Base-by-base conservation (phyloP, 441 rosid species). In the Syzygium malaccense region DNA sequence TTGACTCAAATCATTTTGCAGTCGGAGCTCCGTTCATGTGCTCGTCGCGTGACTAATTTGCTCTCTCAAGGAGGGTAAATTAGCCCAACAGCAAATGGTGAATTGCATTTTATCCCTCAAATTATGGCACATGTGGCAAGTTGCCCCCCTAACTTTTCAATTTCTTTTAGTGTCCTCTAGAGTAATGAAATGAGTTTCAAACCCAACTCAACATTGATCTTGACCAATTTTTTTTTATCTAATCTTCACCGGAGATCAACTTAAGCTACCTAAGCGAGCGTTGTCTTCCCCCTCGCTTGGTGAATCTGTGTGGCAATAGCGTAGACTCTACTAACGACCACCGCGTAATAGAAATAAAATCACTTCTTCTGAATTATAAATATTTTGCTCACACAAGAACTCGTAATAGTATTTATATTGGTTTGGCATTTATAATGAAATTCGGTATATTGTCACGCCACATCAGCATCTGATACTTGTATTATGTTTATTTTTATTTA, bases 401-500 rank as follows among this genome's bases (percentile, higher is more conserved):
- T 66, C 25, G 8, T 32, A 4, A 1, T 32, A 32, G 14, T 66
- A 64, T 15, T 64, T 8, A 30, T 64, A 30, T 30, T 30, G 75
- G 33, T n/a, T 12, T 14, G 33, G 18, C 33, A 60, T n/a, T 62
- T n/a, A 14, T 6, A n/a, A n/a, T n/a, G 19, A 62, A 62, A n/a
- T n/a, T 62, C 14, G 5, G 68, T n/a, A 62, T 3, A n/a, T n/a
- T 28, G 17, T 64, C 23, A 64, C 0, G 0, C 37, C 41, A 17
- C 23, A 8, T 64, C 1, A 30, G 75, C 75, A 64, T 64, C 17
- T 30, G 13, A 15, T 64, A 30, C 0, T 64, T 0, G 23, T 30
- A 8, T 64, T 8, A 64, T 15, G 23, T 66, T 41, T 32, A 32
- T 17, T 66, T 66, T 66, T 66, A 66, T 66, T 66, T 66, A 32